Base-by-base conservation (phyloP, 1,284 basidiomycete genomes). In the Moniliophthora roreri region DNA sequence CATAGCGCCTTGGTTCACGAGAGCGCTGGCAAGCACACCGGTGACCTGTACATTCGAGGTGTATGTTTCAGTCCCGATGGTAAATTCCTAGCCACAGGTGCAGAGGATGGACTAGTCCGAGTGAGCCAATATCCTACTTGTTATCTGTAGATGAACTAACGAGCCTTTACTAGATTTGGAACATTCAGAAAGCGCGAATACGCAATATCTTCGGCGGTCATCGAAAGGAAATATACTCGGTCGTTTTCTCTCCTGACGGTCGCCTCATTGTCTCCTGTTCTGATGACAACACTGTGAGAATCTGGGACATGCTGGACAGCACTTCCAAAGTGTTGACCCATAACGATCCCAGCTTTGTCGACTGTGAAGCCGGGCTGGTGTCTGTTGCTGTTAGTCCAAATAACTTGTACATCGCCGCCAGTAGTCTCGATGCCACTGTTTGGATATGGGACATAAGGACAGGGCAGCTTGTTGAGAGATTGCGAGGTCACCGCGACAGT, bases 171-270 rank as follows among this genome's bases (percentile, higher is more conserved):
- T 56, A 89, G 91, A 90, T 91, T 62, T 96, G 93, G 93, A 90
- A 95, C 64, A 89, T 95, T 59, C 76, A 77, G 24, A 84, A 84
- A 65, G 84, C 84, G 63, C 79, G 81, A 44, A 87, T 93, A 60
- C 77, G 82, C 55, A 84, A 81, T 55, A 76, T 90, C 18, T 89
- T 95, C 58, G 82, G 86, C 48, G 94, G 93, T 1, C 94, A 96
- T 71, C 84, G 87, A 66, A 88, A 92, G 64, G 93, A 94, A 69
- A 93, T 96, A 60, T 96, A 95, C 70, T 91, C 91, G 4, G 82
- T 96, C 54, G 91, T 93, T 66, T 95, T 93, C 67, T 89, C 89
- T 7, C 72, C 79, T 23, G 90, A 95, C 63, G 92, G 93, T 6
- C 77, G 84, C 11, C 82, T 89, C 60, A 85, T 96, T 57, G 88